Percentiles rank a stretch among this genome's conserved stretches.
Conservation (phyloP, 805 yeast species). For the Danielia reshetovae region DNA sequence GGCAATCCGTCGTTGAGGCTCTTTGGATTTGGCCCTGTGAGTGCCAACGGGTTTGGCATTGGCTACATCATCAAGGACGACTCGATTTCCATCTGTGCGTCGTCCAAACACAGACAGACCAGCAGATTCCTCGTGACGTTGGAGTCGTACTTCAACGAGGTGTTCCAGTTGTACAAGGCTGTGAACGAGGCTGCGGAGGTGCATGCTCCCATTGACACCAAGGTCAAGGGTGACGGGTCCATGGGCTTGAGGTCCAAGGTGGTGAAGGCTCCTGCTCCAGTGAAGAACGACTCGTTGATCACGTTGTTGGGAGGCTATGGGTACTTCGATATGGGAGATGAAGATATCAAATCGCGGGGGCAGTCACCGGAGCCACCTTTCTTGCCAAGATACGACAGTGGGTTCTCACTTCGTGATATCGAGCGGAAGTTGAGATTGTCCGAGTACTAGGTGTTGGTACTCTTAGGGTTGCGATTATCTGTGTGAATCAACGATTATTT, state of each 20-base stretch:
- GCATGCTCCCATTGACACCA: constrained; percentile 22
- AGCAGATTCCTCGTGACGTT: constrained; percentile 51
- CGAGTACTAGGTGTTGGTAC: constrained; percentile 57
- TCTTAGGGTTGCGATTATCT: too few species aligned
- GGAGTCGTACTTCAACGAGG: constrained; percentile 46
- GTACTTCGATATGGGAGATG: constrained; percentile 55
- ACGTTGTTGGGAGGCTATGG: constrained; percentile 56
- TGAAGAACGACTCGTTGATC: constrained; percentile 16
- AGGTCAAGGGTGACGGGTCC: constrained; percentile 14
- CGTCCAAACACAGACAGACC: constrained; percentile 60
- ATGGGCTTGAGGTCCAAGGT: background rate
- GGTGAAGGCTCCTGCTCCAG: background rate
- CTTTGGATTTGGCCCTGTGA: constrained; percentile 59
- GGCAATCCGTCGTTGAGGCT: constrained; percentile 57
- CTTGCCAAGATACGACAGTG: constrained; percentile 34
- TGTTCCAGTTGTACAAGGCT: constrained; percentile 32
- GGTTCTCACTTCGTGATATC: constrained; percentile 49
- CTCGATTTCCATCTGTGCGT: constrained; percentile 48
- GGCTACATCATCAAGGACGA: constrained; percentile 54
- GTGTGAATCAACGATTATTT: background rate
- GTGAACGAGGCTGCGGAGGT: constrained; percentile 16
- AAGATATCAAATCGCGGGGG: constrained; percentile 51
- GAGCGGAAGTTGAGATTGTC: constrained; percentile 62
- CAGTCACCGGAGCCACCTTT: constrained; percentile 54
- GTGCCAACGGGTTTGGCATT: constrained; percentile 55